Conservation (phyloP, 139 green algal species). For the Choricystis sp. region DNA sequence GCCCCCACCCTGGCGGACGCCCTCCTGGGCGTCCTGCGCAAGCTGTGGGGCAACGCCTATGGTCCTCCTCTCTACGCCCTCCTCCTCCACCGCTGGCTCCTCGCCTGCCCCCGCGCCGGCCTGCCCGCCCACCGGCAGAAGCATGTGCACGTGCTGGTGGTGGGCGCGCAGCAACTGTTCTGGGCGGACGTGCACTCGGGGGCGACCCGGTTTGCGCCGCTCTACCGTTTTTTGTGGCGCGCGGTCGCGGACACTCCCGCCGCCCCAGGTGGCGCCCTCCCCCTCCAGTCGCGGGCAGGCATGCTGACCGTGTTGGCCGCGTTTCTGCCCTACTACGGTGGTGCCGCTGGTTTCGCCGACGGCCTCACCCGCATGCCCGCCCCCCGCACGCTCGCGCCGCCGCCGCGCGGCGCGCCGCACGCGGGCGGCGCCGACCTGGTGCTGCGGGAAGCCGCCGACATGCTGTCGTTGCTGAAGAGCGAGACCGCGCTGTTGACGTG, state of each 20-base stretch:
- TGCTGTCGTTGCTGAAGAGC: constrained; percentile 18
- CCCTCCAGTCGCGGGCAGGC: constrained; percentile 13
- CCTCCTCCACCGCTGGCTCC: constrained; percentile 61
- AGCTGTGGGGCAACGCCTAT: constrained; percentile 57
- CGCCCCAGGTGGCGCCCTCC: constrained; percentile 22
- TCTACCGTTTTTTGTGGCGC: constrained; percentile 38
- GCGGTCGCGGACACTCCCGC: constrained; percentile 12
- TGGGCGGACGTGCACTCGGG: constrained; percentile 50
- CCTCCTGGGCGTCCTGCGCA: constrained; percentile 46
- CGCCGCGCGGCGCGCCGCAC: constrained; percentile 5
- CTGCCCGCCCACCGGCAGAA: constrained; percentile 45
- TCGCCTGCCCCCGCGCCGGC: constrained; percentile 31
- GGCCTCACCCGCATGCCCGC: constrained; percentile 22
- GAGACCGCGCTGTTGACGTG: constrained; percentile 25
- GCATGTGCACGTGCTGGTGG: constrained; percentile 55
- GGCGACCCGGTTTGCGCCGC: constrained; percentile 30
- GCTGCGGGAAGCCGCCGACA: constrained; percentile 28
- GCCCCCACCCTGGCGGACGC: constrained; percentile 24
- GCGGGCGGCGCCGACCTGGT: constrained; percentile 29
- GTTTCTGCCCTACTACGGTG: constrained; percentile 54
- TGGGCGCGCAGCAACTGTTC: constrained; percentile 53
- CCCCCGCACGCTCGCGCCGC: constrained; percentile 5
- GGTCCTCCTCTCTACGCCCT: constrained; percentile 49
- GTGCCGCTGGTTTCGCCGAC: constrained; percentile 2
- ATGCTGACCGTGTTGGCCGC: constrained; percentile 30